Conservation (phyloP, 2,329 filamentous ascomycete species). For the Aspergillus sp. region DNA sequence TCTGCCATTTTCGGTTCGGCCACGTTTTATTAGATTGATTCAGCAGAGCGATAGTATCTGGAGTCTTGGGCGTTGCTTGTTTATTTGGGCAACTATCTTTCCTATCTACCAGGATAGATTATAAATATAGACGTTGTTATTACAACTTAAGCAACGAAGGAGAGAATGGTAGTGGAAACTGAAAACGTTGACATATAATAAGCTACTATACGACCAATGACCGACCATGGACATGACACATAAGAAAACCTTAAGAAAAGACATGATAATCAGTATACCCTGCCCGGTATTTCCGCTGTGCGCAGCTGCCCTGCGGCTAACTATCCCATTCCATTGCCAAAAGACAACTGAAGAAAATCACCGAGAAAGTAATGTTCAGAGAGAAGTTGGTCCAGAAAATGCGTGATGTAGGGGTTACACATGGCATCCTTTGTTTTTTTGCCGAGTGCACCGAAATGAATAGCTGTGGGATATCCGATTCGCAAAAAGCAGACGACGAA, state of each 20-base stretch:
- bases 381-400: conserved; percentile 26
- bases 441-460: conserved; percentile 31
- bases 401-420: conserved; percentile 34
- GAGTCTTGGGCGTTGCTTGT: conserved; percentile 2
- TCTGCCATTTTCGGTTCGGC: background rate
- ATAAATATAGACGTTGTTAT: background rate
- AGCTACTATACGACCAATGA: conserved; percentile 20
- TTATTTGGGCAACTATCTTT: background rate
- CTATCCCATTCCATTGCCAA: conserved; percentile 13
- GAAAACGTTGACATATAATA: conserved; percentile 28
- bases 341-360: background rate
- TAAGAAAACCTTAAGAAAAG: conserved; percentile 28
- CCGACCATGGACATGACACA: conserved; percentile 38
- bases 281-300: conserved; percentile 25
- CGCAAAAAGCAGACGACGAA: conserved; percentile 25
- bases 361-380: background rate
- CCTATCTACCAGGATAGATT: background rate
- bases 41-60: background rate
- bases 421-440: conserved; percentile 17
- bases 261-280: conserved; percentile 33
- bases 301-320: conserved; percentile 24
- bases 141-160: background rate
- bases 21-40: background rate
- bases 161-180: conserved; percentile 8
- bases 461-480: conserved; percentile 41